Evolutionary conservation across 345 rosid species (phyloP), one percentile per base, ranked within the genome.

Genomic region (Lepidium africanum): DNA sequence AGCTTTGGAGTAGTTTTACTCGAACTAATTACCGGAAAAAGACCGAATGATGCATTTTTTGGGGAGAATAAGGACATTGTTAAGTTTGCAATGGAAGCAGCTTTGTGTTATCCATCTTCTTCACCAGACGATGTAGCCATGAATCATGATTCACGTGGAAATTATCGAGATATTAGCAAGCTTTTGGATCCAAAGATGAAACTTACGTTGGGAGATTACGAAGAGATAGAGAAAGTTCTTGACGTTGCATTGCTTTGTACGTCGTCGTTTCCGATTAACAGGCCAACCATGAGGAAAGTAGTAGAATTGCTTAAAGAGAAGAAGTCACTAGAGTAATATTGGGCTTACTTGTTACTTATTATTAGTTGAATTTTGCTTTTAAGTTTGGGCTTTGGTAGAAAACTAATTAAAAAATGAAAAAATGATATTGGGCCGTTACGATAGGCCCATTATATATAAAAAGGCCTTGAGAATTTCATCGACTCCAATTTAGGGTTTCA

Each of bases 231-330:
- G 69, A 82, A 66, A 70, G 90, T 86, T 55, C 58, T 90, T 68
- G 76, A 81, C 33, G 79, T 83, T 4, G 90, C 92, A 5, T 63
- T 84, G 42, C 69, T 49, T 0, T 84, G 97, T 63, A 86, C 92
- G 7, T 80, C 90, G 0, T 56, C 74, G 27, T 75, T 76, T 51
- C 88, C 97, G 0, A 30, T 25, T 10, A 74, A 72, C 23, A 80
- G 95, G 53, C 97, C 97, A 6, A 80, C 84, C 19, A 87, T 87
- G 95, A 83, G 90, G 68, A 78, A 76, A 71, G 97, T 87, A 3
- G 88, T 84, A 5, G 90, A 85, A 68, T 53, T 87, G 82, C 87
- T 87, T 1, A 85, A 81, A 71, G 85, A 72, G 61, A 75, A 60
- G 1, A 82, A 69, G 13, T 11, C 39, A 38, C 3, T 48, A n/a